Conservation (phyloP, 805 yeast genomes). For the Wickerhamiella bombiphila region DNA sequence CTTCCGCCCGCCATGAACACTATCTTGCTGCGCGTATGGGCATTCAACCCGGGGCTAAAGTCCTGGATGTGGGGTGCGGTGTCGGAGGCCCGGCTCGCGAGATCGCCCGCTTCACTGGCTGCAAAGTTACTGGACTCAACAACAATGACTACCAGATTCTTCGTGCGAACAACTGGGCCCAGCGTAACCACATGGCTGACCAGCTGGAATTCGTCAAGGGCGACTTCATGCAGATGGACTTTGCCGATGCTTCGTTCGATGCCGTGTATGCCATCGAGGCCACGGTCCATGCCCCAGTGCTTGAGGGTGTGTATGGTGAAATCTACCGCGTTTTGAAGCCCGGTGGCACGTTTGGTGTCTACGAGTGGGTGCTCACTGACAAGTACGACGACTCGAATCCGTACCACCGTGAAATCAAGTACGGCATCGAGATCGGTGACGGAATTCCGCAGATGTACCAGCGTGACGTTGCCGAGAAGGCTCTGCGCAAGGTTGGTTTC, state of each 20-base stretch:
- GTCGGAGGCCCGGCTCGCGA: slow-evolving; percentile 99
- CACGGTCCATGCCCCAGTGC: slow-evolving; percentile 91
- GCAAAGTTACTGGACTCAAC: slow-evolving; percentile 77
- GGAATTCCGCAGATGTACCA: slow-evolving; percentile 97
- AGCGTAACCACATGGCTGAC: slow-evolving; percentile 46
- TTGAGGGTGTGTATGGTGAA: slow-evolving; percentile 91
- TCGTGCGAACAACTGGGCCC: slow-evolving; percentile 74
- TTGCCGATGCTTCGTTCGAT: slow-evolving; percentile 77
- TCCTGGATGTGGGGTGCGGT: slow-evolving; percentile 97
- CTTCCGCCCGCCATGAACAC: slow-evolving; percentile 91
- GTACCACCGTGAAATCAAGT: slow-evolving; percentile 86
- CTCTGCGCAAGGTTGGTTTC: slow-evolving; percentile 77
- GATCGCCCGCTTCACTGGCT: slow-evolving; percentile 79
- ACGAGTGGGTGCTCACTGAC: slow-evolving; percentile 99
- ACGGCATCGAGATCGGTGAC: slow-evolving; percentile 96
- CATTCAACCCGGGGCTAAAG: slow-evolving; percentile 64
- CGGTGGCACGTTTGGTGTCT: slow-evolving; percentile 94
- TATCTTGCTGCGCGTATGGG: slow-evolving; percentile 80
- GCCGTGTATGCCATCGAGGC: slow-evolving; percentile 98
- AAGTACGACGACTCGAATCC: slow-evolving; percentile 71
- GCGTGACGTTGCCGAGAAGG: slow-evolving; percentile 73
- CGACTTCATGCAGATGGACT: slow-evolving; percentile 98
- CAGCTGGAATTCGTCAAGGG: slow-evolving; percentile 84
- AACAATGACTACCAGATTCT: slow-evolving; percentile 92
- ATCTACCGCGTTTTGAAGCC: slow-evolving; percentile 93